phyloP scores from a whole-genome alignment of 192 early-diverging fungal species.

The Allomyces macrogynus region DNA sequence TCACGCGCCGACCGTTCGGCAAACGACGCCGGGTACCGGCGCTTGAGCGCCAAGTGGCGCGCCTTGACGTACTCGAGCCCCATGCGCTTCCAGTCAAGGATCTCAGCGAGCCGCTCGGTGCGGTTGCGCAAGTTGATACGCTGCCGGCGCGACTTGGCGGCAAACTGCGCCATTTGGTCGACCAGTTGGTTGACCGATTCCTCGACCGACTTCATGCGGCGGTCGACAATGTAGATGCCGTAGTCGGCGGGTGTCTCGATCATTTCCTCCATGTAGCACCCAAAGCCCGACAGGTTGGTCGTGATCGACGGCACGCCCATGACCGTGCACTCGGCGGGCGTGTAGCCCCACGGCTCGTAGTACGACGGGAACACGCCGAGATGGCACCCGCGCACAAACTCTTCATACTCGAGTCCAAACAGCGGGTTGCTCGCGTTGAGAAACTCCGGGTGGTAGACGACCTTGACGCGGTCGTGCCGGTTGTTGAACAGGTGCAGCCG shows the following conservation, averaged over 20 bases:
- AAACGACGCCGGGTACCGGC: slow-evolving; percentile 74
- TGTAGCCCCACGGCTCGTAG: slow-evolving; percentile 97
- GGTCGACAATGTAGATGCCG: slow-evolving; percentile 93
- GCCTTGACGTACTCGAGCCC: slow-evolving; percentile 95
- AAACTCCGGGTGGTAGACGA: slow-evolving; percentile 98
- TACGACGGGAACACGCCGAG: slow-evolving; percentile 93
- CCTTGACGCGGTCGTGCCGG: slow-evolving; percentile 77
- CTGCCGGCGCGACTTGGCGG: slow-evolving; percentile 86
- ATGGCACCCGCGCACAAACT: slow-evolving; percentile 92
- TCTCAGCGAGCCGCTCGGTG: slow-evolving; percentile 80
- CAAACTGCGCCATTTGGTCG: slow-evolving; percentile 76
- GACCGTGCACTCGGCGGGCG: slow-evolving; percentile 94
- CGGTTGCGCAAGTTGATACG: slow-evolving; percentile 97
- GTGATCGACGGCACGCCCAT: slow-evolving; percentile 95
- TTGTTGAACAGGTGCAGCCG: slow-evolving; percentile 69
- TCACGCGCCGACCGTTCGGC: slow-evolving; percentile 6
- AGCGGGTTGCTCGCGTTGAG: slow-evolving; percentile 91
- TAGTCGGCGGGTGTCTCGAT: slow-evolving; percentile 82
- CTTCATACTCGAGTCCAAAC: slow-evolving; percentile 86
- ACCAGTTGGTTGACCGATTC: slow-evolving; percentile 78
- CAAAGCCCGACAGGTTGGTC: slow-evolving; percentile 91
- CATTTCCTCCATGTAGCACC: slow-evolving; percentile 94
- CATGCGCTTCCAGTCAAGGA: slow-evolving; percentile 97
- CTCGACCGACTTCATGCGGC: slow-evolving; percentile 72
- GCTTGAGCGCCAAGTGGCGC: slow-evolving; percentile 74